Base-by-base conservation (phyloP, 371 early-diverging fungal genomes). In the Circinella umbellata region DNA sequence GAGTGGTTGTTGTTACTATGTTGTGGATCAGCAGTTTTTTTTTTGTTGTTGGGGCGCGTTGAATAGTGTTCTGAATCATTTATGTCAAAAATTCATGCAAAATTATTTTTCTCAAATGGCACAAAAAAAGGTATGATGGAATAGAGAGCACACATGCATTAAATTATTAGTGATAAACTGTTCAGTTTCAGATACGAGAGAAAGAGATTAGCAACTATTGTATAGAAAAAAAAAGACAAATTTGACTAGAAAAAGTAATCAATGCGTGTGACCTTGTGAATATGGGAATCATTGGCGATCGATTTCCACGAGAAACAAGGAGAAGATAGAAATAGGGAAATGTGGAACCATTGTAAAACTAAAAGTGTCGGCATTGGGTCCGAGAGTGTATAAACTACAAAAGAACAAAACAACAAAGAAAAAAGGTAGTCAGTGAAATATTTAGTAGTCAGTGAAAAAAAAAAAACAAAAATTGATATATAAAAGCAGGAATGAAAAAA, bases 311-410 rank as follows among this genome's bases (percentile, higher is more conserved):
- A 47, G 15, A 15, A 47, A 47, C 15, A 47, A 47, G 47, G 9
- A 27, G 27, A 27, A 27, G 27, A 27, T 27, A 27, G 42, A 42
- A 42, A 42, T 42, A 42, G 11, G 1, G 51, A 0, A 27, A 13
- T 34, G 57, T 57, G 57, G 34, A 57, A 57, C 57, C 10, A 10
- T 37, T 57, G 57, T 57, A 57, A 5, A 34, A 57, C 57, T 57
- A 7, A 27, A 34, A 57, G 14, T 4, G 34, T 57, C 57, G 57
- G 57, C 57, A 27, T 57, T 57, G 57, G 7, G 27, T 57, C 57
- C 57, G 57, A 57, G 57, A 13, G 15, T 13, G 51, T n/a, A 51
- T 13, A n/a, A 17, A n/a, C 27, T 27, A 27, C 27, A 17, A 51
- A n/a, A 51, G 15, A 51, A 17, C 8, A 14, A 51, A 13, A 51